These are phyloP conservation scores for Penicillium brasilianum DNA, from an alignment of 2,329 filamentous ascomycete species.

Conservation along the genomic window DNA sequence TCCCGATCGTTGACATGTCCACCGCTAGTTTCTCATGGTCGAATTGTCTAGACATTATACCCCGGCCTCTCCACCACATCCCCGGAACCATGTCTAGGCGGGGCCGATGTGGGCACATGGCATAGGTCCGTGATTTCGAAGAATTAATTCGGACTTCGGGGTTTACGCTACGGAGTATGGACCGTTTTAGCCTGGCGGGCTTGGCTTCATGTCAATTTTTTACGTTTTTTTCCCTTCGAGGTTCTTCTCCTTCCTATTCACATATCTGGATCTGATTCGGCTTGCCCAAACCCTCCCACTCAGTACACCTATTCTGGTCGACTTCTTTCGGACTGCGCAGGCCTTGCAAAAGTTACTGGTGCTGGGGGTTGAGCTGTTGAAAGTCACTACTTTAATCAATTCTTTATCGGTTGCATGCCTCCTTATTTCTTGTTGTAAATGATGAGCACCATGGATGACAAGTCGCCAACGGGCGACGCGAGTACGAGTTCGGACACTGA, in stretches of 20 bases:
- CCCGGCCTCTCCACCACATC: neutral
- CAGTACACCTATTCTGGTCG: neutral
- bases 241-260: neutral
- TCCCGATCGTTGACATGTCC: neutral
- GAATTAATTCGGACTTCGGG: constrained; percentile 6
- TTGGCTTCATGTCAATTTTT: neutral
- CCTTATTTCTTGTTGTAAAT: neutral
- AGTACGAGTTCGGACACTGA: constrained; percentile 36
- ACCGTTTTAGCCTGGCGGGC: neutral
- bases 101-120: constrained; percentile 4
- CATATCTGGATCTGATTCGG: neutral
- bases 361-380: constrained; percentile 1
- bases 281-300: neutral
- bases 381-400: neutral
- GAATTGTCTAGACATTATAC: neutral
- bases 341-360: neutral
- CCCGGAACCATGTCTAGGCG: constrained; percentile 1
- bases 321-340: neutral
- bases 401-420: neutral
- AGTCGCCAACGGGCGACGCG: constrained; percentile 20
- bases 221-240: neutral
- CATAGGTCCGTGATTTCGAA: neutral
- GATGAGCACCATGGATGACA: constrained; percentile 27
- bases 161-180: neutral
- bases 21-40: constrained; percentile 6